Conservation (phyloP, 305 asterid species). For the Solanum hybrid region DNA sequence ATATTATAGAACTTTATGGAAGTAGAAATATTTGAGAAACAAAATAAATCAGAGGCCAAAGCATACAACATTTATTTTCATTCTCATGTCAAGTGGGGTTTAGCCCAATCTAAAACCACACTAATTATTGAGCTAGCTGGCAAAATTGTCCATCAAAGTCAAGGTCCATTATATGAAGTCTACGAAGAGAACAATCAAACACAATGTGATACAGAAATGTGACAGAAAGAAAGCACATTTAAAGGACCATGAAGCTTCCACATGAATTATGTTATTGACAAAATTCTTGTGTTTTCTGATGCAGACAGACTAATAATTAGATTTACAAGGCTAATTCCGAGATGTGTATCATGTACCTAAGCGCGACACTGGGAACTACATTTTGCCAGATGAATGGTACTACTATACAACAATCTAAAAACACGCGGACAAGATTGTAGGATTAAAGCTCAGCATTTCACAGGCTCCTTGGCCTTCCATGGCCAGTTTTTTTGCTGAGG, state of each 20-base stretch:
- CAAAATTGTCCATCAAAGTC: not conserved
- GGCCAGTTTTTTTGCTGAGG: slow-evolving; percentile 23
- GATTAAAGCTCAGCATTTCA: slow-evolving; percentile 2
- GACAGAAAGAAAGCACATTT: not conserved
- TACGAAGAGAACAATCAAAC: not conserved
- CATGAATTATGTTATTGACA: not conserved
- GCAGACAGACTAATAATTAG: not conserved
- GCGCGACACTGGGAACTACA: not conserved
- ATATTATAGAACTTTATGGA: not conserved
- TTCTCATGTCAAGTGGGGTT: not conserved
- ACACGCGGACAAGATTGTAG: not conserved
- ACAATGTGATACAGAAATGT: not conserved
- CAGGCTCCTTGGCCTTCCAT: slow-evolving; percentile 23
- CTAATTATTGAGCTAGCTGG: not conserved
- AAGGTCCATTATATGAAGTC: not conserved
- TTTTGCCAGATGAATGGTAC: not conserved
- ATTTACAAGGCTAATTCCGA: not conserved
- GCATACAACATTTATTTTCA: not conserved
- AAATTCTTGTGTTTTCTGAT: not conserved
- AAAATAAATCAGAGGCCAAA: not conserved
- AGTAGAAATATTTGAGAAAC: not conserved
- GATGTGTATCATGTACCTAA: not conserved
- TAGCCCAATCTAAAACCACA: not conserved
- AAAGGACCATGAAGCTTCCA: not conserved
- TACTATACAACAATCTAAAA: not conserved